Evolutionary conservation across 1,284 basidiomycete species (phyloP), one percentile per base, ranked within the genome.

Genomic region (Hypsizygus ulmarius): DNA sequence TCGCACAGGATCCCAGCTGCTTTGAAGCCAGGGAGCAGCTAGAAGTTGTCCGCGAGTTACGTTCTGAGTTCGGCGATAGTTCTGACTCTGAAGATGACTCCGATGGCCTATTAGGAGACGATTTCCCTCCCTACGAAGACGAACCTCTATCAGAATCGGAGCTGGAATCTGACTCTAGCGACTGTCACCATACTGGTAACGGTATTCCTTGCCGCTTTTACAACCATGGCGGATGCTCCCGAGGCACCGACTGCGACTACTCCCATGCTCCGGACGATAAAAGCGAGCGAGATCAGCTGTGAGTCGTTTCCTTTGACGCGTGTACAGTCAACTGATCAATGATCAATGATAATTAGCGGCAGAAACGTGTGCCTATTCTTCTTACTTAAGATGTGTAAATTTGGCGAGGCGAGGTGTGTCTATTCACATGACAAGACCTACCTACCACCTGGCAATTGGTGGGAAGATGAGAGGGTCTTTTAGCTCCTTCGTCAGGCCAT

Each of bases 241-340:
- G 66, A 33, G 73, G 74, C 3, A 50, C 33, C 1, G 18, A 45
- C 0, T 82, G 80, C 51, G 45, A 43, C 9, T 79, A 63, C 58
- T 75, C 69, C 12, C 78, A 82, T 62, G 73, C 73, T 0, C 75
- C 75, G 0, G 78, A 82, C 51, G 44, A 63, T 1, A 70, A 69
- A 50, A 81, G 79, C 51, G 62, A 78, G 15, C 66, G 74, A 4
- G 77, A 82, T 54, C 62, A 67, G n/a, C 52, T 76, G 80, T 81
- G 49, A 58, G 75, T 63, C 15, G 35, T 37, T 5, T 39, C n/a
- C 29, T 1, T 34, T 12, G 39, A 14, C 18, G 19, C 5, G 19
- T 35, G 32, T 2, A 33, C 37, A 11, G 14, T 29, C 43, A 8
- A 18, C 15, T 29, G 8, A 47, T 11, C 27, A 29, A 37, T 19